phyloP scores from a whole-genome alignment of 1,139 yeast genomes.

The Yamadazyma triangularis region DNA sequence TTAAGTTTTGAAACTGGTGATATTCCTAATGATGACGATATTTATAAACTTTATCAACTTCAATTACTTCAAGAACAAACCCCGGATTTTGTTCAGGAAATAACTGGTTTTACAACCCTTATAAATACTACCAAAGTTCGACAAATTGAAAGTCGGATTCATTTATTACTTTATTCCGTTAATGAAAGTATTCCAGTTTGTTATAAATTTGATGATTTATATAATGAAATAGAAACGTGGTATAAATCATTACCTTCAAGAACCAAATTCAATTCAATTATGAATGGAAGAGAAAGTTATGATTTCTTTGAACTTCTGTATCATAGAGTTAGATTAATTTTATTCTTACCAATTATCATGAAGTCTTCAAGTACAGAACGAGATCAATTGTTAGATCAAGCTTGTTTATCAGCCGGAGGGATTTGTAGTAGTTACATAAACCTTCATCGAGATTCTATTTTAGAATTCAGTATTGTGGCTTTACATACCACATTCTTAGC shows the following conservation, averaged over 20 bases:
- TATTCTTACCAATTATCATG: constrained; percentile 11
- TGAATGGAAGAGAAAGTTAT: constrained; percentile 11
- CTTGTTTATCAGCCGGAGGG: constrained; percentile 12
- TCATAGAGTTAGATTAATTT: constrained; percentile 11
- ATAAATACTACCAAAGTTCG: constrained; percentile 10
- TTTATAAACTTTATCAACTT: constrained; percentile 6
- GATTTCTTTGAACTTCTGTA: constrained; percentile 12
- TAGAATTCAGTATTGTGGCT: constrained; percentile 14
- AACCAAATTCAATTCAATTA: constrained; percentile 7
- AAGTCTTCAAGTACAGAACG: too few relatives aligned
- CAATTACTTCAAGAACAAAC: constrained; percentile 9
- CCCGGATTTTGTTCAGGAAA: constrained; percentile 5
- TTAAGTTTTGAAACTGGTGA: constrained; percentile 8
- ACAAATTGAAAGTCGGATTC: constrained; percentile 12
- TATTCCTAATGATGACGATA: constrained; percentile 7
- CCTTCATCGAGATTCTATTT: constrained; percentile 9
- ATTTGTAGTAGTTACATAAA: constrained; percentile 11
- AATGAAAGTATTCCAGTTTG: constrained; percentile 9
- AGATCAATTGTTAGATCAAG: constrained; percentile 9
- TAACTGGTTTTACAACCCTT: constrained; percentile 10
- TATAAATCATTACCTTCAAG: constrained; percentile 7
- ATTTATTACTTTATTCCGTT: constrained; percentile 10
- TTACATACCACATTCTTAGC: constrained; percentile 11
- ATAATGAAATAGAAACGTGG: constrained; percentile 9
- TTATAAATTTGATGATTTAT: constrained; percentile 9